Evolutionary conservation across 768 basidiomycete genomes (phyloP).

Genomic region (Coprinellus aureogranulatus): DNA sequence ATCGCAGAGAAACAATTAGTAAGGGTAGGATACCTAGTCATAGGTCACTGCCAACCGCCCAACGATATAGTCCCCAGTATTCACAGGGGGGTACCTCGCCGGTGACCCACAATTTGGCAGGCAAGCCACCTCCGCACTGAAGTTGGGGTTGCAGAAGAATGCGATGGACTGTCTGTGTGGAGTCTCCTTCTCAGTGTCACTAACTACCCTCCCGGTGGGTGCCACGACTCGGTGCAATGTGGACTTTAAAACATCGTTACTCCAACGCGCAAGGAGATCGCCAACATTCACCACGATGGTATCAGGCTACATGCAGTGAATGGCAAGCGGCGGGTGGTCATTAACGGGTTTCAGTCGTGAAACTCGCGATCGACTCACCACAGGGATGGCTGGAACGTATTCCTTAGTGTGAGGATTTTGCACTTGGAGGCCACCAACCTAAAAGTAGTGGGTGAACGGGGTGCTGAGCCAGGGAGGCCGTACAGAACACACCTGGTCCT

Average conservation of each 20-base stretch:
- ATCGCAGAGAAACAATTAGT: slow-evolving; percentile 1
- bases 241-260: slow-evolving; percentile 74
- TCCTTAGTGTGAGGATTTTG: slow-evolving; percentile 73
- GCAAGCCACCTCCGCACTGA: slow-evolving; percentile 62
- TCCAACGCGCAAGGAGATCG: slow-evolving; percentile 80
- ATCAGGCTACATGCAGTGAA: slow-evolving; percentile 48
- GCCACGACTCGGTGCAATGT: slow-evolving; percentile 84
- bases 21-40: slow-evolving; percentile 24
- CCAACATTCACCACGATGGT: slow-evolving; percentile 84
- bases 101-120: slow-evolving; percentile 62
- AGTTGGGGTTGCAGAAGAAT: slow-evolving; percentile 86
- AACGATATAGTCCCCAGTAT: slow-evolving; percentile 75
- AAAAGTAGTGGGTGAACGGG: background rate
- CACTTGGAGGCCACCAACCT: slow-evolving; percentile 81
- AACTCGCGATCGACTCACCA: slow-evolving; percentile 45
- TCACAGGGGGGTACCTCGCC: slow-evolving; percentile 67
- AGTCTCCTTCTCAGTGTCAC: slow-evolving; percentile 50
- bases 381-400: slow-evolving; percentile 72
- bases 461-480: background rate
- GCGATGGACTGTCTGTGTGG: slow-evolving; percentile 77
- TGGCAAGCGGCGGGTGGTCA: background rate
- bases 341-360: background rate
- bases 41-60: slow-evolving; percentile 64
- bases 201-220: slow-evolving; percentile 52
- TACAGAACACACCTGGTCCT: slow-evolving; percentile 53